Evolutionary conservation across 495 filamentous ascomycete genomes (phyloP).

Genomic region (Aspergillus wentii): DNA sequence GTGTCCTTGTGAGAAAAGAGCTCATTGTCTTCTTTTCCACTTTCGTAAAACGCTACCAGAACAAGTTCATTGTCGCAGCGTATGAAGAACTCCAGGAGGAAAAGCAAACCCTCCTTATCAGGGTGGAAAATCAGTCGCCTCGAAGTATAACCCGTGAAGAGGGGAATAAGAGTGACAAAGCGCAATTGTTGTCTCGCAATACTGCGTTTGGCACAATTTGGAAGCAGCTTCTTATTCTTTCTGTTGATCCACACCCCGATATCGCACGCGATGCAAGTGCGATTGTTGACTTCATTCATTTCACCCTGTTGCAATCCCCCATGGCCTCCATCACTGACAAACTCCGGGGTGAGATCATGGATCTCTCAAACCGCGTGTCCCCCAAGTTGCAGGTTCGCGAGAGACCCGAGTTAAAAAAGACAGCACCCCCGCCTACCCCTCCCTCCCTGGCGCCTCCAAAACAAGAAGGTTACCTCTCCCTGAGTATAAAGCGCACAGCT

Average conservation of each 20-base stretch:
- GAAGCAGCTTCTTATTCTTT: conserved; percentile 86
- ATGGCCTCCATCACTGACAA: conserved; percentile 63
- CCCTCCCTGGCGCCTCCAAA: conserved; percentile 45
- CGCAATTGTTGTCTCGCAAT: conserved; percentile 61
- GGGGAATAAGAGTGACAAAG: conserved; percentile 13
- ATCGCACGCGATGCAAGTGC: conserved; percentile 77
- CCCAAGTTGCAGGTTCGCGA: conserved; percentile 40
- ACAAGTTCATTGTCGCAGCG: conserved; percentile 85
- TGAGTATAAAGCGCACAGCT: conserved; percentile 61
- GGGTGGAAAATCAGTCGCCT: conserved; percentile 23
- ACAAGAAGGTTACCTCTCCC: conserved; percentile 59
- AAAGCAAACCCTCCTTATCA: conserved; percentile 58
- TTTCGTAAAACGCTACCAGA: conserved; percentile 86
- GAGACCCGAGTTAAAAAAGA: conserved; percentile 33
- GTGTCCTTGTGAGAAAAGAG: conserved; percentile 88
- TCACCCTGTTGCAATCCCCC: conserved; percentile 68
- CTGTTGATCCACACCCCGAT: conserved; percentile 91
- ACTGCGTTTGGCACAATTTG: conserved; percentile 89
- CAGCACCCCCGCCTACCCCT: conserved; percentile 45
- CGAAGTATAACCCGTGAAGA: conserved; percentile 12
- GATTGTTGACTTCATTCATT: conserved; percentile 80
- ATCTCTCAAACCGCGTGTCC: conserved; percentile 48
- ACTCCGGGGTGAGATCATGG: conserved; percentile 72
- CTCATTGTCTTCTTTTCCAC: conserved; percentile 89
- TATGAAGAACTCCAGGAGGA: conserved; percentile 90